A percentile compares a stretch with the other conserved stretches of the same genome.
phyloP scores from a whole-genome alignment of 106 monocot species.

The Narthecium ossifragum region DNA sequence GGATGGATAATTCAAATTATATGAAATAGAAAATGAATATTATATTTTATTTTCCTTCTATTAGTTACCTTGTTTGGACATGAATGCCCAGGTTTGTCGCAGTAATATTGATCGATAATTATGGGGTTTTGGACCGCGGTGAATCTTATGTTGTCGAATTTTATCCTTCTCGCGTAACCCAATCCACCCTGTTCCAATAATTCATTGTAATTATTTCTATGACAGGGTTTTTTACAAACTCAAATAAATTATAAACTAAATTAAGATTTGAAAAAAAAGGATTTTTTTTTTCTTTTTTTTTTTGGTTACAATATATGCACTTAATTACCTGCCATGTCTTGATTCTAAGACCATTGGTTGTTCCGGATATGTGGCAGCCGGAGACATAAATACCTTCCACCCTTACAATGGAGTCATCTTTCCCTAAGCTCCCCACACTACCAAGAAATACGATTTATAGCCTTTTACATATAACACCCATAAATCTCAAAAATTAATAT shows the following conservation, averaged over 20 bases:
- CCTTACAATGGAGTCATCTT: background rate
- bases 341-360: conserved; percentile 26
- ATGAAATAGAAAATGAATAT: background rate
- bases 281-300: too few relatives aligned
- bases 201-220: background rate
- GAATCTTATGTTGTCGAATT: background rate
- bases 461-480: too few relatives aligned
- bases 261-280: too few relatives aligned
- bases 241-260: background rate
- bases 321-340: conserved; percentile 37
- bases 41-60: background rate
- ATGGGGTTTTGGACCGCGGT: background rate
- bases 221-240: background rate
- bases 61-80: background rate
- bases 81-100: background rate
- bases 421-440: conserved; percentile 34
- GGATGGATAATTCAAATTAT: background rate
- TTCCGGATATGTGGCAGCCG: background rate
- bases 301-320: background rate
- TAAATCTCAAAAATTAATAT: too few relatives aligned
- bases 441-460: too few relatives aligned
- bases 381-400: conserved; percentile 17
- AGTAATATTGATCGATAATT: conserved; percentile 10
- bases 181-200: conserved; percentile 14
- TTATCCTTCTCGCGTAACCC: conserved; percentile 5